Evolutionary conservation across 2,329 filamentous ascomycete genomes (phyloP).

Genomic region (Curvularia spicifera): DNA sequence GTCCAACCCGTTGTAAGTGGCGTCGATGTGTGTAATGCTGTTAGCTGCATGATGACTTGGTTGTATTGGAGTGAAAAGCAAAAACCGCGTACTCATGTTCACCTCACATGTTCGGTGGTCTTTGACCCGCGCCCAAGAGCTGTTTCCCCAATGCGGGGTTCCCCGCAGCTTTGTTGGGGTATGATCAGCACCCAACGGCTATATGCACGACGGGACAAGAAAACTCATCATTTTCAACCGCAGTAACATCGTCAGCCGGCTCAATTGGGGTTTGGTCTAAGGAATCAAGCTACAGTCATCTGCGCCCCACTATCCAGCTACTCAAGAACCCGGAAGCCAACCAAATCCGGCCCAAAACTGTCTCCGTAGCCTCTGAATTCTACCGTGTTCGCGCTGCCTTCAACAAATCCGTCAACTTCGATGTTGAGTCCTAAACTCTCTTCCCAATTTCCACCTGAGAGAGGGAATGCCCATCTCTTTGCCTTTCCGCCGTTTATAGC

Average conservation of each 20-base stretch:
- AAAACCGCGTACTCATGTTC: neutral
- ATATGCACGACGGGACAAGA: neutral
- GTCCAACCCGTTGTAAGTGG: constrained; percentile 45
- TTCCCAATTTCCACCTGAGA: constrained; percentile 52
- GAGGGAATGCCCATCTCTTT: constrained; percentile 48
- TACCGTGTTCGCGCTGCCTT: constrained; percentile 33
- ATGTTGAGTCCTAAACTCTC: constrained; percentile 35
- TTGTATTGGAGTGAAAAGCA: neutral
- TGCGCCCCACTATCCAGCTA: constrained; percentile 1
- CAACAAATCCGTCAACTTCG: constrained; percentile 36
- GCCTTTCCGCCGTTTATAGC: constrained; percentile 47
- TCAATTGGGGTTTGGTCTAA: neutral
- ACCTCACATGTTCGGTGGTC: constrained; percentile 1
- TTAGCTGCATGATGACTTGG: neutral
- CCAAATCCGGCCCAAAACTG: constrained; percentile 35
- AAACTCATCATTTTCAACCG: neutral
- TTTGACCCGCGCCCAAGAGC: constrained; percentile 1
- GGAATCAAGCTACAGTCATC: neutral
- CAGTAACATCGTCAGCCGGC: neutral
- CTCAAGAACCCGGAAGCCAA: constrained; percentile 39
- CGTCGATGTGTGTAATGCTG: constrained; percentile 7
- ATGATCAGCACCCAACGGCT: neutral
- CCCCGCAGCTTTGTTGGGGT: neutral
- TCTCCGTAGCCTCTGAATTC: constrained; percentile 28
- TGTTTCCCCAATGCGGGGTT: constrained; percentile 7